Evolutionary conservation across 305 asterid species (phyloP).

Genomic region (Fraxinus sp.): DNA sequence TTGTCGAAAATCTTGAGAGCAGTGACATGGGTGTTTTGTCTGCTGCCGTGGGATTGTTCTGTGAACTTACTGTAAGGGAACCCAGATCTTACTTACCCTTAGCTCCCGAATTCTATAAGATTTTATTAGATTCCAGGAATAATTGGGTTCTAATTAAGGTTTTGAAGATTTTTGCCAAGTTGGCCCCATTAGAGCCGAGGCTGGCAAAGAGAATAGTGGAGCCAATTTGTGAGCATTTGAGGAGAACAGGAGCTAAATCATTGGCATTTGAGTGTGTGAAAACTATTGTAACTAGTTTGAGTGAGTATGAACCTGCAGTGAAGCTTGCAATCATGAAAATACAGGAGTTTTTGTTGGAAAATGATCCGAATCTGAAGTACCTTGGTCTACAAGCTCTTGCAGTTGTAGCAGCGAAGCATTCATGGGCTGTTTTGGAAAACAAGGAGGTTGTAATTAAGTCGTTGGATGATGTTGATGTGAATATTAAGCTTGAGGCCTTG

Average conservation of each 20-base stretch:
- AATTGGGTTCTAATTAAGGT: constrained; percentile 95
- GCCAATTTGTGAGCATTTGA: constrained; percentile 85
- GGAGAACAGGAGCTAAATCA: constrained; percentile 73
- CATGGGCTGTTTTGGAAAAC: constrained; percentile 84
- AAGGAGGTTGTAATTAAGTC: constrained; percentile 91
- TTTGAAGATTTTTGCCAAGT: constrained; percentile 70
- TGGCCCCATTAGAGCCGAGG: constrained; percentile 86
- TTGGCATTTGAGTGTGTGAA: constrained; percentile 83
- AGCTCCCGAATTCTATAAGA: constrained; percentile 88
- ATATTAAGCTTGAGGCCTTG: constrained; percentile 80
- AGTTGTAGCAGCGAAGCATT: constrained; percentile 50
- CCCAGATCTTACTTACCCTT: constrained; percentile 82
- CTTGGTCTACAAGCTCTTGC: constrained; percentile 84
- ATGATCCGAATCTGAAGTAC: constrained; percentile 84
- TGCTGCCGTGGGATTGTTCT: constrained; percentile 78
- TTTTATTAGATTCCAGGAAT: constrained; percentile 76
- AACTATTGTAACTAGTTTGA: constrained; percentile 69
- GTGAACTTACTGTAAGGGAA: constrained; percentile 72
- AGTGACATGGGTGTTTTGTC: constrained; percentile 65
- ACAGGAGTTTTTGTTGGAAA: constrained; percentile 73
- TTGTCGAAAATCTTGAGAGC: constrained; percentile 80
- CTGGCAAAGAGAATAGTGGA: constrained; percentile 72
- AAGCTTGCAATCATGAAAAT: constrained; percentile 77
- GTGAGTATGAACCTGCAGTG: constrained; percentile 68
- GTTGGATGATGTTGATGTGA: constrained; percentile 74